These are phyloP conservation scores for Crithidia bombi DNA, from an alignment of 208 protist genomes.

Conservation along the genomic window DNA sequence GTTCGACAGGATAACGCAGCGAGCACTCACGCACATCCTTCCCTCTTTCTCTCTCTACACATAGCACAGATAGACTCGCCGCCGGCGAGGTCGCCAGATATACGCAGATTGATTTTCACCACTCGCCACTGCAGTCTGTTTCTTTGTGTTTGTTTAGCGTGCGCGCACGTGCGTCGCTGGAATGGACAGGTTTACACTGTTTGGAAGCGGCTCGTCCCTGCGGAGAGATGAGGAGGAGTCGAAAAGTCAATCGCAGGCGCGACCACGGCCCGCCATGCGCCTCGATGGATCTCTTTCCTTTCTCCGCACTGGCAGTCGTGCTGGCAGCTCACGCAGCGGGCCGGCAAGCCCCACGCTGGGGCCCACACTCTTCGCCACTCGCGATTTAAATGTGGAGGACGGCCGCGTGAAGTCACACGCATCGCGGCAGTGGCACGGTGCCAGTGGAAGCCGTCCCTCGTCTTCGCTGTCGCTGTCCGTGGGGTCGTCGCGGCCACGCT, in stretches of 20 bases:
- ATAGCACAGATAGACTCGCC: no score
- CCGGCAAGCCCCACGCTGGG: conserved; percentile 23
- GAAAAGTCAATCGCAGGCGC: conserved; percentile 46
- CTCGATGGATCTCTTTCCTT: conserved; percentile 40
- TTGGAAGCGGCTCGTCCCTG: conserved; percentile 19
- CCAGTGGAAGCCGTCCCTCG: conserved; percentile 1
- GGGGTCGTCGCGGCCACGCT: conserved; percentile 2
- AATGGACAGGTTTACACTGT: conserved; percentile 20
- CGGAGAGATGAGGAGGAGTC: conserved; percentile 32
- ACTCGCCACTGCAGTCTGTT: no score
- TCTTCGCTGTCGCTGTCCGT: conserved; percentile 11
- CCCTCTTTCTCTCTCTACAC: no score
- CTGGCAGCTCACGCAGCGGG: conserved; percentile 19
- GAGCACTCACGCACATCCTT: no score
- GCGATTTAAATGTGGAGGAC: conserved; percentile 25
- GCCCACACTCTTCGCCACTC: conserved; percentile 13
- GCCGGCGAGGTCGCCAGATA: no score
- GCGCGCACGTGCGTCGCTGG: no score
- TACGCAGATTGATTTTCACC: no score
- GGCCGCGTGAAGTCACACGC: conserved; percentile 1
- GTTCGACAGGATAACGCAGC: no score
- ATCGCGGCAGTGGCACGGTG: not conserved
- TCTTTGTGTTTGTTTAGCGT: not conserved
- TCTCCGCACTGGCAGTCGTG: conserved; percentile 17
- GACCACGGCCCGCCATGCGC: conserved; percentile 40